phyloP scores from a whole-genome alignment of 495 filamentous ascomycete genomes.

The Penicillium ucsense region DNA sequence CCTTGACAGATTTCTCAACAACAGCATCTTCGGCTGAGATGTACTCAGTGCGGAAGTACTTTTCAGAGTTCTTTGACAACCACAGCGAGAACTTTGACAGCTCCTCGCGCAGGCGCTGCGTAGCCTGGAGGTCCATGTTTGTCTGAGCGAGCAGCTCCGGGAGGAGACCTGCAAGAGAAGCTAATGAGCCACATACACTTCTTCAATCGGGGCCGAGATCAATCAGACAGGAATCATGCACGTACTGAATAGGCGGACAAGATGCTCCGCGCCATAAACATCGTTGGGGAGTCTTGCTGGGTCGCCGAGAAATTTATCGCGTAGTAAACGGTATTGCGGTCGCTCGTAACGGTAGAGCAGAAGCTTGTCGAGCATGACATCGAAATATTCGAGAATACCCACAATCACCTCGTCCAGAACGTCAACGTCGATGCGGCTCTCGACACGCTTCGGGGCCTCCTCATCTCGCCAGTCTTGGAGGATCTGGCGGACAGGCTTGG shows the following conservation, averaged over 20 bases:
- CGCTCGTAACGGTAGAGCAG: constrained; percentile 90
- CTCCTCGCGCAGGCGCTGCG: constrained; percentile 79
- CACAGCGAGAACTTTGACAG: constrained; percentile 70
- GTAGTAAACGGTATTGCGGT: constrained; percentile 66
- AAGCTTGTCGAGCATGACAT: constrained; percentile 73
- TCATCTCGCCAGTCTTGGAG: constrained; percentile 65
- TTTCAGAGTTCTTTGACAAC: constrained; percentile 60
- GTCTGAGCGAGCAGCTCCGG: constrained; percentile 94
- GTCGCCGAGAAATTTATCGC: constrained; percentile 48
- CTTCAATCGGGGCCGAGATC: neutral
- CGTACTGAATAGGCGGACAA: constrained; percentile 79
- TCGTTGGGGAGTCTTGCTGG: constrained; percentile 56
- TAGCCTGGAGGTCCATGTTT: constrained; percentile 89
- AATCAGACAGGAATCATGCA: constrained; percentile 1
- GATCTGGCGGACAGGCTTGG: constrained; percentile 63
- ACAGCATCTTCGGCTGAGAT: constrained; percentile 50
- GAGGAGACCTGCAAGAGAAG: constrained; percentile 56
- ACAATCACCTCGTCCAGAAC: constrained; percentile 80
- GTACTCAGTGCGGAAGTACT: constrained; percentile 73
- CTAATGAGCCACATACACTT: constrained; percentile 1
- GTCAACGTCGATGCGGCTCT: constrained; percentile 54
- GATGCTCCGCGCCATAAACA: constrained; percentile 89
- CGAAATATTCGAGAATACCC: constrained; percentile 85
- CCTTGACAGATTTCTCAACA: neutral
- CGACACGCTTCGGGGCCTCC: constrained; percentile 55